These are phyloP conservation scores for Gloeophyllum trabeum DNA, from an alignment of 768 basidiomycete genomes.

Conservation along the genomic window DNA sequence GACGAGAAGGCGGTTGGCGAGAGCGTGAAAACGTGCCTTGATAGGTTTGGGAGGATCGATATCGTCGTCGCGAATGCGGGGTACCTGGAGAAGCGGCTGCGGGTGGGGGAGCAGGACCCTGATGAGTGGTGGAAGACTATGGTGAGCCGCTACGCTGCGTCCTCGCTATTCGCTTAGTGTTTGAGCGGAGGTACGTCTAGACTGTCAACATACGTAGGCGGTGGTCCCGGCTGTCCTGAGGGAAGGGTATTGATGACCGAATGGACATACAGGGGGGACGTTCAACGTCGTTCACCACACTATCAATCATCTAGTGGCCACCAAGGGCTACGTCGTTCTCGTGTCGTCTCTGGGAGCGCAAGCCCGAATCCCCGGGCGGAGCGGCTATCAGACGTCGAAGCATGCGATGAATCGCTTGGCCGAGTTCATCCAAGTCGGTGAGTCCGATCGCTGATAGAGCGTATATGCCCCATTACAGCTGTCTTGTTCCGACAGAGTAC, in stretches of 20 bases:
- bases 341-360: neutral
- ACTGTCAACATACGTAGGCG: too few species aligned
- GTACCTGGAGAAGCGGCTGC: neutral
- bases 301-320: neutral
- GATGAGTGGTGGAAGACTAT: neutral
- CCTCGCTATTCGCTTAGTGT: too few species aligned
- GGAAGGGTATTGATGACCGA: neutral
- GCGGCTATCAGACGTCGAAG: neutral
- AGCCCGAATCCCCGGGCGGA: neutral
- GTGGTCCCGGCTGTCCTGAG: too few species aligned
- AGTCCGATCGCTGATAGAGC: neutral
- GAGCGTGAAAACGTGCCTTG: slow-evolving; percentile 8
- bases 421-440: neutral
- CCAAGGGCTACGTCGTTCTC: neutral
- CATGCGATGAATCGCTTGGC: neutral
- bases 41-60: slow-evolving; percentile 12
- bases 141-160: too few species aligned
- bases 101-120: slow-evolving; percentile 1
- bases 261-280: neutral
- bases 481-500: neutral
- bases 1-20: slow-evolving; percentile 3
- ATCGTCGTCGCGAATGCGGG: slow-evolving; percentile 11
- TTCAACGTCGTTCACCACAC: neutral
- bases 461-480: neutral
- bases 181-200: too few species aligned